Evolutionary conservation across 768 basidiomycete species (phyloP), one percentile per base, ranked within the genome.

Genomic region (Mycena olivaceomarginata): DNA sequence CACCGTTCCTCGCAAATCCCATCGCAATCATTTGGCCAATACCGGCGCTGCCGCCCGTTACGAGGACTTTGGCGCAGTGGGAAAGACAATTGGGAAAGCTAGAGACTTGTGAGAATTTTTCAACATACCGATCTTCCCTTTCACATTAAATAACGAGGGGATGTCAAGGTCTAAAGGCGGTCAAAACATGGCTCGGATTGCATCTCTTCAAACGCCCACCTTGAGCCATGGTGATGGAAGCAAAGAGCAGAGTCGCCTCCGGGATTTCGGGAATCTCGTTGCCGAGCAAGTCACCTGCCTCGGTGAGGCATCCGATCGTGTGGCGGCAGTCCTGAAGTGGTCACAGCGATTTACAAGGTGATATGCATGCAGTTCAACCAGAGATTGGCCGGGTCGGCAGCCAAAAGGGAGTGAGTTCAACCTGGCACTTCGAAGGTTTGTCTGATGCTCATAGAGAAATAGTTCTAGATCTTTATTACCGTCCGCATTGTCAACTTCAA

Each of bases 1-100:
- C 95, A 15, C 97, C 97, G 81, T 97, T 97, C 85, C 94, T 92
- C 1, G 94, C 95, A 80, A 96, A 94, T 1, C 95, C 93, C 0
- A 92, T 87, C 31, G 97, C 96, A 80, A 97, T 96, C 91, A 96
- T 94, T 81, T 91, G 93, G 10, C 96, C 96, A 60, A 98, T 91
- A 1, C 96, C 96, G 53, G 94, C 94, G 64, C 94, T 92, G 25
- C 96, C 96, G 3, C 96, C 96, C 1, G 95, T 97, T 22, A 96
- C 91, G 62, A 96, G 91, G 66, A 94, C 95, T 94, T 70, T 41
- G 41, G 59, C 39, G 46, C 56, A 31, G 31, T 31, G 31, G 31
- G 31, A 31, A 31, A 31, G 31, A 31, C 31, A 2, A 4, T 63
- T n/a, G 66, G 40, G 37, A 45, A n/a, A 16, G 64, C 53, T 31